Conservation (phyloP, 2,329 filamentous ascomycete genomes). For the Reticulascus tulasneorum region DNA sequence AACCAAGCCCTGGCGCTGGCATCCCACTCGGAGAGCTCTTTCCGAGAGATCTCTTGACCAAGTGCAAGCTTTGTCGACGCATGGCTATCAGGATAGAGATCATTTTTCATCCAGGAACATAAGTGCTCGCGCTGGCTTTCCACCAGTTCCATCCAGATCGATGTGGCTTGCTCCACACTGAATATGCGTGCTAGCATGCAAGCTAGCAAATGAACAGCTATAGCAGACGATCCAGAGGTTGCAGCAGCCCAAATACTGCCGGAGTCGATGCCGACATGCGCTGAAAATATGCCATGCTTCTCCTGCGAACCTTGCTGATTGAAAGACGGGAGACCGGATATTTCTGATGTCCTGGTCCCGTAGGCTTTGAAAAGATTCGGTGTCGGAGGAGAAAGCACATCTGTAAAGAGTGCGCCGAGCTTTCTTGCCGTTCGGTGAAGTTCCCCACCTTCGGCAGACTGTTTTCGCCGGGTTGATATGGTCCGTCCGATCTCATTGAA, state of each 20-base stretch:
- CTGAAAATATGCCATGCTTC: background rate
- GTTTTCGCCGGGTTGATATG: constrained; percentile 24
- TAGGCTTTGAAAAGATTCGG: constrained; percentile 30
- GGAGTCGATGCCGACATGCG: constrained; percentile 21
- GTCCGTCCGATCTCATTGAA: constrained; percentile 21
- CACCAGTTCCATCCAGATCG: constrained; percentile 27
- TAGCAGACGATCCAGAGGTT: constrained; percentile 21
- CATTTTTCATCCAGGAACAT: background rate
- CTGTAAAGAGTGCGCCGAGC: constrained; percentile 35
- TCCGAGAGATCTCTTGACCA: constrained; percentile 16
- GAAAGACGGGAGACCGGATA: constrained; percentile 12
- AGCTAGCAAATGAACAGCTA: constrained; percentile 27
- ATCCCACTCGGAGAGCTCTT: constrained; percentile 25
- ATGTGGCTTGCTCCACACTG: constrained; percentile 22
- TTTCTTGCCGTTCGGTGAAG: constrained; percentile 31
- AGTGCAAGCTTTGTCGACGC: constrained; percentile 9
- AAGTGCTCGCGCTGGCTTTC: background rate
- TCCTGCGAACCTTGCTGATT: constrained; percentile 7
- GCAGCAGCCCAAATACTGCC: constrained; percentile 21
- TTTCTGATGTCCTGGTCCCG: constrained; percentile 26
- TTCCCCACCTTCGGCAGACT: constrained; percentile 32
- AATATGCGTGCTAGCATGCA: constrained; percentile 26
- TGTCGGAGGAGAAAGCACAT: constrained; percentile 20
- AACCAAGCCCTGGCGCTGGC: constrained; percentile 27
- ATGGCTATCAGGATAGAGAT: background rate